phyloP scores from a whole-genome alignment of 169 alveolate species.

The Eimeria maxima region DNA sequence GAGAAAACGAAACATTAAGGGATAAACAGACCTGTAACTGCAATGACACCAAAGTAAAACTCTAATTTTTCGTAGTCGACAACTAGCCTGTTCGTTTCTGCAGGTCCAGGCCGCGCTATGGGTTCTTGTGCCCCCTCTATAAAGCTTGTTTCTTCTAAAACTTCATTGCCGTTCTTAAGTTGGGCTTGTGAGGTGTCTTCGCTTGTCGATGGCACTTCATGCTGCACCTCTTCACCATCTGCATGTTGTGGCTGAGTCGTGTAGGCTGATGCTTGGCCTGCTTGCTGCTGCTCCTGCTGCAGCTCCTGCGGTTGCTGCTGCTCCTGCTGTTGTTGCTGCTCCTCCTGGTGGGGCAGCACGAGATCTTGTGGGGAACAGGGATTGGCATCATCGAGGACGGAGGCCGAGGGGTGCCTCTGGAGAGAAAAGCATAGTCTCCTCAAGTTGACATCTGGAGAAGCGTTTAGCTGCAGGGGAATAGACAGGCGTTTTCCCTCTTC shows the following conservation, averaged over 20 bases:
- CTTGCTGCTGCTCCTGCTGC: too few relatives aligned
- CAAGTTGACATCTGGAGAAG: neutral
- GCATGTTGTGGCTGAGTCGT: neutral
- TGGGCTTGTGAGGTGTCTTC: neutral
- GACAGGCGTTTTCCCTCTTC: neutral
- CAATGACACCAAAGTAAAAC: neutral
- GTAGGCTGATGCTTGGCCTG: neutral
- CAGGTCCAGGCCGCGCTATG: neutral
- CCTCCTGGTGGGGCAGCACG: neutral
- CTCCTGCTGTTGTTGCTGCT: neutral
- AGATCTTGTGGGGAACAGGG: conserved; percentile 29
- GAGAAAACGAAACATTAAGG: neutral
- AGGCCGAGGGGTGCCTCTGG: neutral
- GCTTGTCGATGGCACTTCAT: neutral
- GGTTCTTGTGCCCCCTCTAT: conserved; percentile 8
- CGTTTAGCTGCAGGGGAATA: neutral
- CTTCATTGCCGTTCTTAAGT: neutral
- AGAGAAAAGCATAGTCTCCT: conserved; percentile 41
- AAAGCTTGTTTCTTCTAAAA: neutral
- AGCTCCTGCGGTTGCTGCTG: conserved; percentile 17
- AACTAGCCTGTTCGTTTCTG: neutral
- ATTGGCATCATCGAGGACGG: neutral
- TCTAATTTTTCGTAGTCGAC: neutral
- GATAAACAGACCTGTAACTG: conserved; percentile 9
- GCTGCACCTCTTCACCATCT: neutral